phyloP scores from a whole-genome alignment of 345 rosid species.

The Eucalyptus tenuipes region DNA sequence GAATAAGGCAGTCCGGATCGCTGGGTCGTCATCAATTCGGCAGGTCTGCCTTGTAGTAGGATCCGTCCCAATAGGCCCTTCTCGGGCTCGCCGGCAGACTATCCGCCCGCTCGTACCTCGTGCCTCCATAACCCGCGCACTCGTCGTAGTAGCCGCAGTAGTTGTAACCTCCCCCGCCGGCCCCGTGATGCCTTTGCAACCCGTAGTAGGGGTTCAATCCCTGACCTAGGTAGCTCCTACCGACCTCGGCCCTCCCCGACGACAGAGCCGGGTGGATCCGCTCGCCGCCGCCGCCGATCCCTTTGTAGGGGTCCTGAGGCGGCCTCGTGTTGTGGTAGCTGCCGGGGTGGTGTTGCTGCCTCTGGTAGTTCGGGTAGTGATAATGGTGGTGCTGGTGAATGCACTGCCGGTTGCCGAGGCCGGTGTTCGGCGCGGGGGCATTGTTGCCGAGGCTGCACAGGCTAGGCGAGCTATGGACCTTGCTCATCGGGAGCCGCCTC shows the following conservation, averaged over 20 bases:
- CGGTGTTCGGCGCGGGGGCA: not conserved
- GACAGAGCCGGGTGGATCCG: not conserved
- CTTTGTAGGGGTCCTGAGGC: conserved; percentile 11
- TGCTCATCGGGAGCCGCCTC: conserved; percentile 30
- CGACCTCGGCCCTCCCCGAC: conserved; percentile 1
- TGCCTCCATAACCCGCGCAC: not conserved
- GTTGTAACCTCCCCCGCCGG: conserved; percentile 3
- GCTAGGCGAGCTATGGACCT: conserved; percentile 66
- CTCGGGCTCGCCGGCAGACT: conserved; percentile 47
- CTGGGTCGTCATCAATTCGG: not conserved
- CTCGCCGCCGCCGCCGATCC: not conserved
- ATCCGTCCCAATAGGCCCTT: conserved; percentile 3
- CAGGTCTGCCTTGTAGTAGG: not conserved
- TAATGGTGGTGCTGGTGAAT: conserved; percentile 14
- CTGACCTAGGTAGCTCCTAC: conserved; percentile 1
- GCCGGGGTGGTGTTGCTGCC: not conserved
- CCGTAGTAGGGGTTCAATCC: not conserved
- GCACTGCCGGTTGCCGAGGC: not conserved
- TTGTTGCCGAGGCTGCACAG: conserved; percentile 21
- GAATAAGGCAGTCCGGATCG: not conserved
- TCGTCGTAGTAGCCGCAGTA: conserved; percentile 18
- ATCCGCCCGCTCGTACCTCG: conserved; percentile 19
- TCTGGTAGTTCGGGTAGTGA: conserved; percentile 10
- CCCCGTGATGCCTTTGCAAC: conserved; percentile 6
- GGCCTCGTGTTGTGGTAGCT: conserved; percentile 12